Evolutionary conservation across 352 stramenopile genomes (phyloP).

Genomic region (Elongisporangium senticosum): DNA sequence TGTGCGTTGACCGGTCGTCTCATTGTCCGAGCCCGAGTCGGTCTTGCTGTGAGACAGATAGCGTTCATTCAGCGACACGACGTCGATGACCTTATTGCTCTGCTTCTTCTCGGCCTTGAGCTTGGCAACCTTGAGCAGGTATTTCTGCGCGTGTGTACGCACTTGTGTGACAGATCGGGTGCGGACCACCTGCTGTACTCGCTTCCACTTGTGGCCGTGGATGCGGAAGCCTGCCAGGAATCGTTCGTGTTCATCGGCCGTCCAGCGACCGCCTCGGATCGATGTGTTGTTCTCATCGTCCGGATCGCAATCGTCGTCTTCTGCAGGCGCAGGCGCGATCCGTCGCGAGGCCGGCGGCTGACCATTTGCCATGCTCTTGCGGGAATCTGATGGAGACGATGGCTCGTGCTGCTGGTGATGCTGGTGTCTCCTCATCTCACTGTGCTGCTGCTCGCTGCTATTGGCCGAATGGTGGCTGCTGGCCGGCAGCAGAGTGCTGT

Average conservation of each 20-base stretch:
- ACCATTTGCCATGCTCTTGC: slow-evolving; percentile 14
- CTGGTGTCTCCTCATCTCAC: slow-evolving; percentile 1
- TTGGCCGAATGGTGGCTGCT: slow-evolving; percentile 2
- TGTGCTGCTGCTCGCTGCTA: slow-evolving; percentile 13
- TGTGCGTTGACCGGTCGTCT: slow-evolving; percentile 6
- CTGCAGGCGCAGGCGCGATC: slow-evolving; percentile 50
- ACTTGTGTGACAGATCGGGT: slow-evolving; percentile 87
- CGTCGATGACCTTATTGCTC: slow-evolving; percentile 12
- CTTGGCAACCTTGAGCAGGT: slow-evolving; percentile 87
- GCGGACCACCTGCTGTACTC: slow-evolving; percentile 83
- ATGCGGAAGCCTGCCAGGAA: slow-evolving; percentile 84
- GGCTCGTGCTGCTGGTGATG: slow-evolving; percentile 13
- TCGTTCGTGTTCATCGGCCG: slow-evolving; percentile 79
- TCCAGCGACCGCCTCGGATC: slow-evolving; percentile 81
- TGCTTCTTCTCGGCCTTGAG: slow-evolving; percentile 80
- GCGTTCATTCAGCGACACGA: slow-evolving; percentile 12
- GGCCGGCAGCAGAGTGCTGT: slow-evolving; percentile 36
- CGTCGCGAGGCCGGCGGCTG: slow-evolving; percentile 25
- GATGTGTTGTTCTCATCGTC: slow-evolving; percentile 39
- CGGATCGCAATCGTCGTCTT: slow-evolving; percentile 61
- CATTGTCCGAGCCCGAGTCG: slow-evolving; percentile 15
- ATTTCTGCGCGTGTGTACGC: slow-evolving; percentile 85
- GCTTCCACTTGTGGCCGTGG: slow-evolving; percentile 89
- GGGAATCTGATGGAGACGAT: neutral
- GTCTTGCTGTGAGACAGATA: slow-evolving; percentile 8